Conservation (phyloP, 495 filamentous ascomycete genomes). For the Terfezia boudieri region DNA sequence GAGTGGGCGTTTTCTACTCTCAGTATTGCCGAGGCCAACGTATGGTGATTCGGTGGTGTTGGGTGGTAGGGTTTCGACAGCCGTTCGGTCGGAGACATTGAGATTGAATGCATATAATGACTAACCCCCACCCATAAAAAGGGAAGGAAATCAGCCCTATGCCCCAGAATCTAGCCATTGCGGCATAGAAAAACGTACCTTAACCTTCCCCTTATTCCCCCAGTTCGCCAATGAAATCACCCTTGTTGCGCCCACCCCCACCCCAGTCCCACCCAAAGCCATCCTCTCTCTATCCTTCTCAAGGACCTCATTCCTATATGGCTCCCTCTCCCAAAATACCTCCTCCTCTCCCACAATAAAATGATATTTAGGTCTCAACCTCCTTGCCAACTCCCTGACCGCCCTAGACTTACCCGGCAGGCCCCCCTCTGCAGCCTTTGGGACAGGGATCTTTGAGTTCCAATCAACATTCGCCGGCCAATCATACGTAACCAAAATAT, state of each 20-base stretch:
- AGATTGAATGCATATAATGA: not conserved
- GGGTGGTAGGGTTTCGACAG: not conserved
- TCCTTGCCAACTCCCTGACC: conserved; percentile 50
- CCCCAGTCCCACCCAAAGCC: not conserved
- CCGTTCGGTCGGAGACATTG: not conserved
- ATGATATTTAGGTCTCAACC: conserved; percentile 72
- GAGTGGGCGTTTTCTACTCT: conserved; percentile 33
- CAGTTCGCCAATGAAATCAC: conserved; percentile 71
- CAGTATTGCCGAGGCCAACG: conserved; percentile 13
- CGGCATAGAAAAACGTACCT: conserved; percentile 48
- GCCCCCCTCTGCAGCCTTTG: conserved; percentile 22
- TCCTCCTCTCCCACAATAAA: conserved; percentile 29
- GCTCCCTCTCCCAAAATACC: conserved; percentile 66
- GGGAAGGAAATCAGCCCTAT: not conserved
- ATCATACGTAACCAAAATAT: conserved; percentile 64
- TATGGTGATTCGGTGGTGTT: conserved; percentile 56
- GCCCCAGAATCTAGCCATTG: conserved; percentile 32
- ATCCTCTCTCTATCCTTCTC: conserved; percentile 3
- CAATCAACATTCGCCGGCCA: conserved; percentile 57
- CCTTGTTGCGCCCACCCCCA: conserved; percentile 34
- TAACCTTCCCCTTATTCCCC: conserved; percentile 49
- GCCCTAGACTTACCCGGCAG: conserved; percentile 12
- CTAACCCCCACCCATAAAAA: not conserved
- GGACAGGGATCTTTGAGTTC: conserved; percentile 20
- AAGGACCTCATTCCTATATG: conserved; percentile 30